phyloP scores from a whole-genome alignment of 306 rosid genomes.

The Castanea sativa region DNA sequence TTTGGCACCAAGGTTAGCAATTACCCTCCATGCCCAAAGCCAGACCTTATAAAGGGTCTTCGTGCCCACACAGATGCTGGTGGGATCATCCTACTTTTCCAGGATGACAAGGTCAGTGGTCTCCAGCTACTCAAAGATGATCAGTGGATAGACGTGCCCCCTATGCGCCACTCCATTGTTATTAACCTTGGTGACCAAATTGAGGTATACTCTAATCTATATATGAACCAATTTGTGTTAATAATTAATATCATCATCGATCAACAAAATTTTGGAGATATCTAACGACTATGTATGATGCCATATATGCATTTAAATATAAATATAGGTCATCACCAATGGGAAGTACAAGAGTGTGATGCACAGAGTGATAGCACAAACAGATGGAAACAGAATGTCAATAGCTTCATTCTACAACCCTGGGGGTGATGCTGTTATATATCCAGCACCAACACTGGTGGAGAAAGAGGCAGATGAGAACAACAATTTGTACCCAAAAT shows the following conservation, averaged over 20 bases:
- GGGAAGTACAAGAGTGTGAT: slow-evolving; percentile 90
- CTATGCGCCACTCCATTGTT: slow-evolving; percentile 83
- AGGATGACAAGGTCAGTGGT: slow-evolving; percentile 85
- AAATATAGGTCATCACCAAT: slow-evolving; percentile 70
- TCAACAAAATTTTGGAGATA: too few relatives aligned
- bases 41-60: slow-evolving; percentile 84
- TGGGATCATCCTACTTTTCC: slow-evolving; percentile 82
- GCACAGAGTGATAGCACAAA: slow-evolving; percentile 84
- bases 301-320: not conserved
- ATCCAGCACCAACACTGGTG: slow-evolving; percentile 68
- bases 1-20: slow-evolving; percentile 92
- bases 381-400: slow-evolving; percentile 77
- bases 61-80: slow-evolving; percentile 95
- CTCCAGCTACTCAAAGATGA: slow-evolving; percentile 82
- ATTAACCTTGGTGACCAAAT: slow-evolving; percentile 88
- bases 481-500: slow-evolving; percentile 64
- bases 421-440: slow-evolving; percentile 78
- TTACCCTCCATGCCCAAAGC: slow-evolving; percentile 87
- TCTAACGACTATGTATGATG: too few relatives aligned
- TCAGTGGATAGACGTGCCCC: slow-evolving; percentile 85
- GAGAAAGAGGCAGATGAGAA: slow-evolving; percentile 66
- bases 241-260: too few relatives aligned
- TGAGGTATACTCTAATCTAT: slow-evolving; percentile 45
- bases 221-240: not conserved
- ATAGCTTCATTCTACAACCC: slow-evolving; percentile 94